phyloP scores from a whole-genome alignment of 805 yeast genomes.

The Candida fluviatilis region DNA sequence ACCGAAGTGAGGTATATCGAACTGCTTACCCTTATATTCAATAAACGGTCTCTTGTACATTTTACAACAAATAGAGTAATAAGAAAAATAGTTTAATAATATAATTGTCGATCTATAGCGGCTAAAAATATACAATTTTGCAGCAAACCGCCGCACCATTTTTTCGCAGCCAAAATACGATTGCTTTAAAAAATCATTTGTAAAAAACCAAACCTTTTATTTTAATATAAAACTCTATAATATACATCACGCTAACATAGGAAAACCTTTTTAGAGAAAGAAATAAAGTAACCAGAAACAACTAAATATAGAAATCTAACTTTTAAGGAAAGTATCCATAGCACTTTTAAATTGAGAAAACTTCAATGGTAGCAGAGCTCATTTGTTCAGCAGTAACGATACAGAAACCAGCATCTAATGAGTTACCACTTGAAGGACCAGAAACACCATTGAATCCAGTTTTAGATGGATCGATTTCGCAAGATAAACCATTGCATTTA shows the following conservation, averaged over 20 bases:
- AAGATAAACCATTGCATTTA: constrained; percentile 71
- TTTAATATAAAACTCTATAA: background rate
- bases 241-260: background rate
- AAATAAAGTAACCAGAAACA: too few species aligned
- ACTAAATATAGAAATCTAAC: constrained; percentile 1
- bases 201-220: background rate
- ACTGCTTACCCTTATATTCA: background rate
- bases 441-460: constrained; percentile 54
- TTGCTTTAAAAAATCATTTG: background rate
- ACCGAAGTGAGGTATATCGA: background rate
- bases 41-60: background rate
- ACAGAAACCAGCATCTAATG: constrained; percentile 69
- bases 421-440: constrained; percentile 41
- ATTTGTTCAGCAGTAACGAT: constrained; percentile 70
- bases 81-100: too few species aligned
- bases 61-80: too few species aligned
- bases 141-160: background rate
- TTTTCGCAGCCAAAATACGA: background rate
- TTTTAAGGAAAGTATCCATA: background rate
- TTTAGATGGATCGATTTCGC: constrained; percentile 73
- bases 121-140: background rate
- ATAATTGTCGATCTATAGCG: too few species aligned
- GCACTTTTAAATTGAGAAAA: constrained; percentile 37
- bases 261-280: too few species aligned
- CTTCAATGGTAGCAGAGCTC: constrained; percentile 67